Evolutionary conservation across 345 rosid species (phyloP).

Genomic region (Noccaea bulbosa): DNA sequence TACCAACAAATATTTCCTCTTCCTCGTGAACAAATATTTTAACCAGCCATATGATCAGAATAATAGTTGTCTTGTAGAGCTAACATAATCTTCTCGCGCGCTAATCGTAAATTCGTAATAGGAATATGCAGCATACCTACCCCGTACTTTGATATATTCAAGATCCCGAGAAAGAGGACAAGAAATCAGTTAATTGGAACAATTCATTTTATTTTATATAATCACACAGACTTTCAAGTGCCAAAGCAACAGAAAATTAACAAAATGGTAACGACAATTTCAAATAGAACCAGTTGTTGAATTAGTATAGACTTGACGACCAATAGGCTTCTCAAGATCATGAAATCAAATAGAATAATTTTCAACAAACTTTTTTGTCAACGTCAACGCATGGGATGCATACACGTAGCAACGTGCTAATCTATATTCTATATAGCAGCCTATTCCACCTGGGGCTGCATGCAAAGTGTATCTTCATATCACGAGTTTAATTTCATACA

Average conservation of each 20-base stretch:
- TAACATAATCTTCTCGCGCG: too few relatives aligned
- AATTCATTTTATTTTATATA: not conserved
- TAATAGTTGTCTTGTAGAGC: too few relatives aligned
- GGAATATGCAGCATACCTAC: conserved; percentile 1
- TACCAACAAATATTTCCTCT: not conserved
- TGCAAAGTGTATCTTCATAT: conserved; percentile 27
- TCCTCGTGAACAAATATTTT: too few relatives aligned
- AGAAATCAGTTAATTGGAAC: conserved; percentile 27
- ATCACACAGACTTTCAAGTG: conserved; percentile 32
- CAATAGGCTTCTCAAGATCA: conserved; percentile 34
- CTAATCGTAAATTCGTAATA: too few relatives aligned
- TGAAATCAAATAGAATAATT: conserved; percentile 23
- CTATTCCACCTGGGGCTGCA: conserved; percentile 35
- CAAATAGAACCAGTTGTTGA: not conserved
- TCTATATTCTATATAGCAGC: conserved; percentile 16
- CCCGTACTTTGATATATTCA: conserved; percentile 1
- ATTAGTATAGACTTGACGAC: not conserved
- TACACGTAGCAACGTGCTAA: conserved; percentile 38
- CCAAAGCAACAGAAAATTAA: conserved; percentile 27
- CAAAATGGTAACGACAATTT: conserved; percentile 15
- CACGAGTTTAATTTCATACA: conserved; percentile 13
- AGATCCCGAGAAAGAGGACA: conserved; percentile 5
- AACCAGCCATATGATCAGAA: not conserved
- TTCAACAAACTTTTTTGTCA: conserved; percentile 21
- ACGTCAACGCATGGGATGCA: conserved; percentile 32